Evolutionary conservation across 345 rosid species (phyloP).

Genomic region (Acer saccharum): DNA sequence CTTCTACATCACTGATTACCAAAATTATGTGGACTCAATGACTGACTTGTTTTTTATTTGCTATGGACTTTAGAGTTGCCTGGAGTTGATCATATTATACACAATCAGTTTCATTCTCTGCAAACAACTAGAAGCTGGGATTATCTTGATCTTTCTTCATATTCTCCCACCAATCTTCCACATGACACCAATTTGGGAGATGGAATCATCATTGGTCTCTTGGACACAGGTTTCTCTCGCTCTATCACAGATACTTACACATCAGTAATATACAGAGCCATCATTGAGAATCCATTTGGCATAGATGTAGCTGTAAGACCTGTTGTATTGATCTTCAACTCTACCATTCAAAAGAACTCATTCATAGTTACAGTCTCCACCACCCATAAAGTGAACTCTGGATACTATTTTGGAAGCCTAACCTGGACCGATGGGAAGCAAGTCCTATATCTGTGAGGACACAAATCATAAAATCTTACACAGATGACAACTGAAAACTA

Average conservation of each 20-base stretch:
- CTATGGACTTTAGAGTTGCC: background rate
- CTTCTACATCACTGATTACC: no score
- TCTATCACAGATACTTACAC: background rate
- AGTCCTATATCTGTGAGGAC: conserved; percentile 48
- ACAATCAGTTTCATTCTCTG: background rate
- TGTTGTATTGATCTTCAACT: conserved; percentile 24
- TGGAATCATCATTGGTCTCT: conserved; percentile 28
- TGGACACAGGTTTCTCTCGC: conserved; percentile 33
- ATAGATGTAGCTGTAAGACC: conserved; percentile 31
- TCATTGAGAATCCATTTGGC: conserved; percentile 37
- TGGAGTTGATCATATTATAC: background rate
- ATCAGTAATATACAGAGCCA: background rate
- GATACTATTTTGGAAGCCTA: conserved; percentile 49
- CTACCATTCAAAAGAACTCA: conserved; percentile 16
- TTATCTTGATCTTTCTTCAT: background rate
- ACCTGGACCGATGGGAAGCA: conserved; percentile 42
- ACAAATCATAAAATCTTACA: conserved; percentile 20
- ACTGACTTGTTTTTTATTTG: background rate
- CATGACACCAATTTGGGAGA: conserved; percentile 35
- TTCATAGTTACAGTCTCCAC: conserved; percentile 29
- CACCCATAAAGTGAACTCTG: conserved; percentile 30
- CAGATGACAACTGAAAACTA: conserved; percentile 21
- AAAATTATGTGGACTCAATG: background rate
- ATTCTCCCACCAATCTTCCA: conserved; percentile 2
- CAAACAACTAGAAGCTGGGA: conserved; percentile 7